Evolutionary conservation across 2,329 filamentous ascomycete species (phyloP).

Genomic region (Thyridium curvatum): DNA sequence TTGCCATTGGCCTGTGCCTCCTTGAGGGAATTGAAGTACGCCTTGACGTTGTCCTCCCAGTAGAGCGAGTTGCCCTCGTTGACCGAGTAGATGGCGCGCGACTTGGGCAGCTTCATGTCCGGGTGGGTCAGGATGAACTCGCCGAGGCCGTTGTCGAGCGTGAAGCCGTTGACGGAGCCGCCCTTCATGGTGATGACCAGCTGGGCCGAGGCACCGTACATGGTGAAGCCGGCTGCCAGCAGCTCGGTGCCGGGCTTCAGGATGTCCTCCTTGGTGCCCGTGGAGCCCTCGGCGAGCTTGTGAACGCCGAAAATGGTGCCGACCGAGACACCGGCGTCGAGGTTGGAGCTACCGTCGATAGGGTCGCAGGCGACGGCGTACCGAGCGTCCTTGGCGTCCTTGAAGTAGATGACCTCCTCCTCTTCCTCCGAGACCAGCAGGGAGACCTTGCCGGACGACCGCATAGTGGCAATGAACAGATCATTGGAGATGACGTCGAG

Average conservation of each 20-base stretch:
- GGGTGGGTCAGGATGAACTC: constrained; percentile 99
- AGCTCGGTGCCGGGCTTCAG: constrained; percentile 86
- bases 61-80: constrained; percentile 98
- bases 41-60: constrained; percentile 83
- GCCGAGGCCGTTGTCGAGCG: constrained; percentile 89
- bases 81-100: constrained; percentile 87
- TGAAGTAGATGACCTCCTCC: constrained; percentile 83
- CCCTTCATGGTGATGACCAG: constrained; percentile 96
- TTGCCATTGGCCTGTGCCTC: constrained; percentile 65
- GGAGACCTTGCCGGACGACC: constrained; percentile 81
- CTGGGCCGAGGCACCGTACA: constrained; percentile 97
- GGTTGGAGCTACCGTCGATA: constrained; percentile 95
- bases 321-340: constrained; percentile 95
- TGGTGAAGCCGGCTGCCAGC: constrained; percentile 95
- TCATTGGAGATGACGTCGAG: constrained; percentile 99
- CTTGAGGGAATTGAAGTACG: constrained; percentile 88
- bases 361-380: constrained; percentile 97
- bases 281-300: constrained; percentile 73
- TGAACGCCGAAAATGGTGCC: constrained; percentile 96
- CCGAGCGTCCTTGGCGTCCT: constrained; percentile 62
- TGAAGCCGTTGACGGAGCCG: constrained; percentile 92
- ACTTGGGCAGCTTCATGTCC: constrained; percentile 79
- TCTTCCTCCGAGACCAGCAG: constrained; percentile 97
- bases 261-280: constrained; percentile 76
- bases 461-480: constrained; percentile 93